A percentile compares a stretch with the other conserved stretches of the same genome.
These are phyloP conservation scores for Eimeria mitis DNA, from an alignment of 169 alveolate genomes.

Conservation along the genomic window DNA sequence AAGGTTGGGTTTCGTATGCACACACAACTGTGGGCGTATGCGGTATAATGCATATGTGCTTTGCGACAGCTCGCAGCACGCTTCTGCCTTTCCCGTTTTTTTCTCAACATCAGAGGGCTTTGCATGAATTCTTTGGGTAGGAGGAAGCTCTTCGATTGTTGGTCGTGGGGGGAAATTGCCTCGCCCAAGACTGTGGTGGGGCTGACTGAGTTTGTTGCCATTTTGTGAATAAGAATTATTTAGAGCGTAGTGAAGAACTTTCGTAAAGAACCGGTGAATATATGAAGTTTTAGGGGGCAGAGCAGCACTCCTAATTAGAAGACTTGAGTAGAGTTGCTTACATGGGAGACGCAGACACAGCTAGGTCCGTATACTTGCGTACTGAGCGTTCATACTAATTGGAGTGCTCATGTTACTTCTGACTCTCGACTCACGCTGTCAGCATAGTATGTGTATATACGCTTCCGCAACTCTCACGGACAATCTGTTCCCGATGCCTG, in stretches of 20 bases:
- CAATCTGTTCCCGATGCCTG: background rate
- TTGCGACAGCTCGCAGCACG: conserved; percentile 21
- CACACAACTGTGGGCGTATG: background rate
- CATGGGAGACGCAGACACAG: background rate
- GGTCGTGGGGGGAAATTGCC: background rate
- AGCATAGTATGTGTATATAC: background rate
- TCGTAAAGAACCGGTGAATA: background rate
- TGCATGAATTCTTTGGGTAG: background rate
- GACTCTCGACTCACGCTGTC: no score
- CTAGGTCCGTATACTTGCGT: background rate
- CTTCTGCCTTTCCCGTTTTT: background rate
- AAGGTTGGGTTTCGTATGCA: background rate
- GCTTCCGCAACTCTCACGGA: background rate
- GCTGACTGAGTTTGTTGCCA: background rate
- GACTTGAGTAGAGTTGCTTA: background rate
- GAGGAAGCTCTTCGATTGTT: background rate
- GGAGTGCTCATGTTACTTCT: background rate
- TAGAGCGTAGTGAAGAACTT: background rate
- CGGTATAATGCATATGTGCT: background rate
- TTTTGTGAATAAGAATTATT: background rate
- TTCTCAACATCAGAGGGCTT: background rate
- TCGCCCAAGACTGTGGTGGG: background rate
- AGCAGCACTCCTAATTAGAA: background rate
- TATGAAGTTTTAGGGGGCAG: background rate
- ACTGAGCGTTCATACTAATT: background rate